phyloP scores from a whole-genome alignment of 75 land plant species.

The Isoetes taiwanensis region DNA sequence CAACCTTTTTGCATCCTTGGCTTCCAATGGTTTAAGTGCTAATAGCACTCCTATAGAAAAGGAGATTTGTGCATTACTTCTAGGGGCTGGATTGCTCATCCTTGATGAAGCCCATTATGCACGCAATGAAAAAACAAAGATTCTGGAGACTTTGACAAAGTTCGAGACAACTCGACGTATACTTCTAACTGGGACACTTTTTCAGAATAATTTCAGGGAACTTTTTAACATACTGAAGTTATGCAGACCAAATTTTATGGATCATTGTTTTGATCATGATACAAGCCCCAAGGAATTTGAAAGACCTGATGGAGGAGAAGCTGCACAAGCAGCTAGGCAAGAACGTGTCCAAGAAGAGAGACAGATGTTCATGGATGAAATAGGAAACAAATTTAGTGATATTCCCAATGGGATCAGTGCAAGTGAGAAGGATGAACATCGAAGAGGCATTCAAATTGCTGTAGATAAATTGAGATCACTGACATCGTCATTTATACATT shows the following conservation, averaged over 20 bases:
- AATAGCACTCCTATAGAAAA: conserved; percentile 15
- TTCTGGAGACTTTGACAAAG: conserved; percentile 56
- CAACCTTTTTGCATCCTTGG: conserved; percentile 35
- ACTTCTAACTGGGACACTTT: conserved; percentile 82
- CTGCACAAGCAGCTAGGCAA: no score
- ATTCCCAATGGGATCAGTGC: conserved; percentile 10
- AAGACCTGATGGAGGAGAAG: no score
- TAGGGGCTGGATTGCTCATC: conserved; percentile 45
- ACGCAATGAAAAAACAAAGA: conserved; percentile 53
- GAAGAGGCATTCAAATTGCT: conserved; percentile 13
- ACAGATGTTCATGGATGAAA: conserved; percentile 20
- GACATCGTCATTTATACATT: conserved; percentile 51
- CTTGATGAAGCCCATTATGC: conserved; percentile 85
- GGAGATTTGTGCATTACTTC: conserved; percentile 28
- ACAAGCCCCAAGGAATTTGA: no score
- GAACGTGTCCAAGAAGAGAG: background rate
- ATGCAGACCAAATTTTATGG: conserved; percentile 61
- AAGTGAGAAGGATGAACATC: conserved; percentile 11
- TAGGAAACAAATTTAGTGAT: conserved; percentile 28
- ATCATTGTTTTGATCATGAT: conserved; percentile 23
- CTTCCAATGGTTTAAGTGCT: conserved; percentile 15
- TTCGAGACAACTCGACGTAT: conserved; percentile 49
- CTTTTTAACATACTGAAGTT: conserved; percentile 73
- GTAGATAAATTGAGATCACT: conserved; percentile 23
- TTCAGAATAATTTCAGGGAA: conserved; percentile 87